Evolutionary conservation across 75 land plant genomes (phyloP).

Genomic region (Chamaecyparis obtusa): DNA sequence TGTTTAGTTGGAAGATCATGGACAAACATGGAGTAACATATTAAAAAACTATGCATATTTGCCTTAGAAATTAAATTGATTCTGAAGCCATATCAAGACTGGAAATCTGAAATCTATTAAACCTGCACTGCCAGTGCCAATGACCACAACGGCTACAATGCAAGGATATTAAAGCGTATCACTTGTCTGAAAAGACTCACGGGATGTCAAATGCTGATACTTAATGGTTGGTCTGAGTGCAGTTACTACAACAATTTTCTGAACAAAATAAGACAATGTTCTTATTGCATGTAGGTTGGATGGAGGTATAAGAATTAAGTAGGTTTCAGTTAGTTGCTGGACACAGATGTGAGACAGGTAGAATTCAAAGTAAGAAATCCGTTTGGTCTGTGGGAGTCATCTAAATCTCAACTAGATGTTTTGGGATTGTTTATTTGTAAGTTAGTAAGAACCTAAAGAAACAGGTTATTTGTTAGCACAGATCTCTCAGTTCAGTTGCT

Average conservation of each 20-base stretch:
- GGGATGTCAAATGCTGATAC: background rate
- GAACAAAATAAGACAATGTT: background rate
- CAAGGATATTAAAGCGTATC: no score
- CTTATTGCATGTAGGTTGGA: background rate
- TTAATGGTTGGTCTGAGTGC: background rate
- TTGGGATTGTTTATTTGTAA: background rate
- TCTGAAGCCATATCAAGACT: background rate
- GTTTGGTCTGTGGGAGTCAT: background rate
- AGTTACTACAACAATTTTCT: background rate
- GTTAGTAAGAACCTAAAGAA: background rate
- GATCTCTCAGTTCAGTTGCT: background rate
- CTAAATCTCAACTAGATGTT: background rate
- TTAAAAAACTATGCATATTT: background rate
- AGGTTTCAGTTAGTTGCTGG: background rate
- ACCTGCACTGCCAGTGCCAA: no score
- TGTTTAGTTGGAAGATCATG: background rate
- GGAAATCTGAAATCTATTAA: no score
- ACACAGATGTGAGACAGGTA: background rate
- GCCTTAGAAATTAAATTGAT: background rate
- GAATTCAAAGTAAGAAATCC: no score
- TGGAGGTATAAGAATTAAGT: no score
- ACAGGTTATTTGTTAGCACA: background rate
- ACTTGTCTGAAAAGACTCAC: no score
- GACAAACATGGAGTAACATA: background rate
- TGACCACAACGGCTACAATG: no score